Percentiles rank a stretch among this genome's conserved stretches.
These are phyloP conservation scores for Pyricularia sp. DNA, from an alignment of 2,329 filamentous ascomycete genomes.

Conservation along the genomic window DNA sequence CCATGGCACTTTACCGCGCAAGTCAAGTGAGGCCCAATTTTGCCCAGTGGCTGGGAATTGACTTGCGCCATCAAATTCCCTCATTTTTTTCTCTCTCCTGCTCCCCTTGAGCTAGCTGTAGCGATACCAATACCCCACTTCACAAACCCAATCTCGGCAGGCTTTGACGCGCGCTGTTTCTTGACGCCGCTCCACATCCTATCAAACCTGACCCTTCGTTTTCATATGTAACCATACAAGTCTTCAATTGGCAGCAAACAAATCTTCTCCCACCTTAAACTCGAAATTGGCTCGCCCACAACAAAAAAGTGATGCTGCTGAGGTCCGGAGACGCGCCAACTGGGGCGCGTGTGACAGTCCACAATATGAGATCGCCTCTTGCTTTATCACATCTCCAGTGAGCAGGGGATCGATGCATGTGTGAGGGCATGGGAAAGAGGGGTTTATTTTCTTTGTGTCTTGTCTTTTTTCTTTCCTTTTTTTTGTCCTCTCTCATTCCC, in stretches of 20 bases:
- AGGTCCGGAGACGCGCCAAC: background rate
- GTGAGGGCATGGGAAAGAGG: background rate
- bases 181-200: background rate
- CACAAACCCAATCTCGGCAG: background rate
- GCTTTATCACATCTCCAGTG: background rate
- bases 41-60: background rate
- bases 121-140: background rate
- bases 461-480: background rate
- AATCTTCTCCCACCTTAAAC: background rate
- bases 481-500: background rate
- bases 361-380: background rate
- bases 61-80: background rate
- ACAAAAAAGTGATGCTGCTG: no score
- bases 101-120: background rate
- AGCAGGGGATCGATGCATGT: background rate
- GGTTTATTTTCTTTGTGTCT: background rate
- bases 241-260: background rate
- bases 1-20: background rate
- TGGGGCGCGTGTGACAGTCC: background rate
- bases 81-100: background rate
- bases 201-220: background rate
- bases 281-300: background rate
- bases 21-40: background rate
- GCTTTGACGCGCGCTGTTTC: background rate
- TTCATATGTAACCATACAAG: background rate